Percentiles rank a stretch among this genome's conserved stretches.
These are phyloP conservation scores for Exobasidium cylindrosporum DNA, from an alignment of 1,284 basidiomycete genomes.

Conservation along the genomic window DNA sequence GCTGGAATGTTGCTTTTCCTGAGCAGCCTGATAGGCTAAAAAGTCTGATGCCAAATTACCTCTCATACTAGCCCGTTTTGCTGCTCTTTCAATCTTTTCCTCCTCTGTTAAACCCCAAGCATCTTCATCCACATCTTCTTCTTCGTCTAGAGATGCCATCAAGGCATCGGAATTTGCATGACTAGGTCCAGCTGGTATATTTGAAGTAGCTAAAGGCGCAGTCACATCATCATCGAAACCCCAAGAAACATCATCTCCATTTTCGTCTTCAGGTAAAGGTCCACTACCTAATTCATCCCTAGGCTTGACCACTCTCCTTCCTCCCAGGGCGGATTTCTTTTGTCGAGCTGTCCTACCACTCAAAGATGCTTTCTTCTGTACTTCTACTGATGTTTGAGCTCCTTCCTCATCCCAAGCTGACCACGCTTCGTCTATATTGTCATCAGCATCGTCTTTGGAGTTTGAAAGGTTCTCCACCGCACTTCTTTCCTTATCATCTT, in stretches of 20 bases:
- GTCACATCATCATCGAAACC: slow-evolving; percentile 32
- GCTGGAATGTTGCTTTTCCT: not conserved
- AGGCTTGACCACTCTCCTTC: slow-evolving; percentile 30
- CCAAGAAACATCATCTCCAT: slow-evolving; percentile 31
- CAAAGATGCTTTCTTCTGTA: not conserved
- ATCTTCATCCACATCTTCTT: slow-evolving; percentile 21
- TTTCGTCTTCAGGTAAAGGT: slow-evolving; percentile 32
- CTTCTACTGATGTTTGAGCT: not conserved
- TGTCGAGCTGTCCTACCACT: not conserved
- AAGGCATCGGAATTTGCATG: not conserved
- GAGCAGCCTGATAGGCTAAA: slow-evolving; percentile 7
- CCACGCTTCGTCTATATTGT: not conserved
- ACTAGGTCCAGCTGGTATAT: not conserved
- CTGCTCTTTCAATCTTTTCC: slow-evolving; percentile 18
- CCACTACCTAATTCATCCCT: slow-evolving; percentile 42
- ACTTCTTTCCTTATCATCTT: not conserved
- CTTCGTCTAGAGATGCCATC: not conserved
- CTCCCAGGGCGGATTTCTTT: slow-evolving; percentile 23
- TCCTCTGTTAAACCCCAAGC: slow-evolving; percentile 39
- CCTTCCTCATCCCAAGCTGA: not conserved
- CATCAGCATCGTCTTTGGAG: not conserved
- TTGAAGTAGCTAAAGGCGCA: not conserved
- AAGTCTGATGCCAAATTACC: not conserved
- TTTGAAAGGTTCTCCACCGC: not conserved
- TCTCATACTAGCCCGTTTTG: slow-evolving; percentile 17